Percentiles rank a stretch among this genome's conserved stretches.
Conservation (phyloP, 2,329 filamentous ascomycete species). For the Exophiala xenobiotica region DNA sequence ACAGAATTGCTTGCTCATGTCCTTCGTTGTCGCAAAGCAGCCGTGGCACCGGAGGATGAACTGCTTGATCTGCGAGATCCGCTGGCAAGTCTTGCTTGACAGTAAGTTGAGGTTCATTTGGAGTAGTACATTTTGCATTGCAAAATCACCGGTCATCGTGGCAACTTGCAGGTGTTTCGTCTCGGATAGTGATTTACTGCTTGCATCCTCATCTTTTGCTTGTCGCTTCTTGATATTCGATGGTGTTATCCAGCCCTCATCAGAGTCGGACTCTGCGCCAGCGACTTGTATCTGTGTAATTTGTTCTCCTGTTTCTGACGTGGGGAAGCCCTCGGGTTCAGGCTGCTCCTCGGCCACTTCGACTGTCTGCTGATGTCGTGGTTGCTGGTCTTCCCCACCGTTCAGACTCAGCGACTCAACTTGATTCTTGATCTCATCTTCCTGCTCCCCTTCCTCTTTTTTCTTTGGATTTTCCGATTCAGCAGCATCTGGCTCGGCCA, state of each 20-base stretch:
- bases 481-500: slow-evolving; percentile 19
- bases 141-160: slow-evolving; percentile 92
- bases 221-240: slow-evolving; percentile 86
- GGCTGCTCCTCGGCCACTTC: slow-evolving; percentile 24
- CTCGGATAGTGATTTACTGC: slow-evolving; percentile 51
- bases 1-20: slow-evolving; percentile 90
- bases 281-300: slow-evolving; percentile 33
- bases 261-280: slow-evolving; percentile 39
- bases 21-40: slow-evolving; percentile 80
- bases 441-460: slow-evolving; percentile 8
- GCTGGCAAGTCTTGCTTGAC: slow-evolving; percentile 68
- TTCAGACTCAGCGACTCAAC: slow-evolving; percentile 7
- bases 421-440: slow-evolving; percentile 1
- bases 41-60: slow-evolving; percentile 92
- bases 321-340: neutral
- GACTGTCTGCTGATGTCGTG: slow-evolving; percentile 27
- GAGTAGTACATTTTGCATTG: slow-evolving; percentile 95
- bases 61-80: slow-evolving; percentile 81
- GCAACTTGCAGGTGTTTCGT: slow-evolving; percentile 75
- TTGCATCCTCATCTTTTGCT: slow-evolving; percentile 59
- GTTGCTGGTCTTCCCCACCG: slow-evolving; percentile 27
- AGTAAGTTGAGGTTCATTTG: slow-evolving; percentile 93
- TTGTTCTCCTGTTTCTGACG: slow-evolving; percentile 20
- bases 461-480: slow-evolving; percentile 21
- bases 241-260: slow-evolving; percentile 89